Evolutionary conservation across 805 yeast genomes (phyloP), one percentile per base, ranked within the genome.

Genomic region (Metschnikowia borealis): DNA sequence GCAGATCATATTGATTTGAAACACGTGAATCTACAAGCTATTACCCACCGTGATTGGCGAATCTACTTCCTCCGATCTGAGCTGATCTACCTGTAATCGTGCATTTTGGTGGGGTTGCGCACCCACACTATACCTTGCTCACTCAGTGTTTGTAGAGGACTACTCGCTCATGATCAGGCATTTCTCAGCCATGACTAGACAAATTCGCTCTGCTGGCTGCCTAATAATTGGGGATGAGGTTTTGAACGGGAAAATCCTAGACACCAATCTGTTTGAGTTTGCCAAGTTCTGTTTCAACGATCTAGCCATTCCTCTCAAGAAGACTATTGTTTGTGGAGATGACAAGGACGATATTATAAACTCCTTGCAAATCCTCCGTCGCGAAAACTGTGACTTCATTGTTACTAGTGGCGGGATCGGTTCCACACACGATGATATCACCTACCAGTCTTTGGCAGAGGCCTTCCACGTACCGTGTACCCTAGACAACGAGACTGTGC

Each of bases 401-500:
- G 79, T 87, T 20, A 87, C 95, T 0, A 77, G 85, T 48, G 86
- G 88, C 32, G 84, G 77, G 1, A 87, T 89, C 51, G 97, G 97
- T 0, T 87, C 96, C 4, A 89, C 96, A 0, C 96, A 89, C 59
- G 96, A 89, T 62, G 97, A 89, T 63, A 85, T 89, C 53, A 89
- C 96, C 0, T 89, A 89, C 64, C 82, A 80, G 47, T 74, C 87
- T 1, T 64, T 89, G n/a, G 88, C 92, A 1, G 77, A 76, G 55
- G 85, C 87, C 6, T 89, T 74, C 55, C 66, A 66, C 1, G 61
- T 86, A 6, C 76, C 77, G 0, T 65, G 82, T 51, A 65, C 63
- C 40, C 62, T 84, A 15, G 84, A 89, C 63, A 59, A 67, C 21
- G 82, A 75, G 31, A 82, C 88, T 2, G 85, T 80, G 17, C 73